Evolutionary conservation across 176 grass and related monocot genomes (phyloP), one percentile per base, ranked within the genome.

Genomic region (Juncus inflexus): DNA sequence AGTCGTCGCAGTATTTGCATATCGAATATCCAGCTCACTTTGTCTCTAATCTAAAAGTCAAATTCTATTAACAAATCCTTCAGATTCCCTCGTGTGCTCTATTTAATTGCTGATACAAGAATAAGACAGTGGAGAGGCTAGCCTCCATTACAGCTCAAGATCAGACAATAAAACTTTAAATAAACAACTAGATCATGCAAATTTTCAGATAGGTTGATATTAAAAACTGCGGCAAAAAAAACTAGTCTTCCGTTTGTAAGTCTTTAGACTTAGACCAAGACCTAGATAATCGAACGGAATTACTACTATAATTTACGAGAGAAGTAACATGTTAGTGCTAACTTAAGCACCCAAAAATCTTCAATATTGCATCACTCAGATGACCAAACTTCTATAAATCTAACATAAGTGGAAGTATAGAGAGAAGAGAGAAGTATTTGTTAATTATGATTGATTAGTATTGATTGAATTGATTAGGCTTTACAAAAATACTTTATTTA

Each of bases 41-140:
- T 69, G 66, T 41, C 6, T n/a, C 52, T 58, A 2, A 40, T 70
- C 38, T 36, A 12, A 15, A 70, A 70, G 66, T 70, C 66, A 70
- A 68, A 58, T 14, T 2, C 38, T 39, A 55, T 28, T 70, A 40
- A 8, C 55, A 41, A 70, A 70, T 70, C 55, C 50, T 38, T 10
- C 9, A 67, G 66, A 70, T 70, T 70, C 66, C 66, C 66, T 43
- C 66, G 40, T 70, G 66, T 39, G 52, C 52, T 70, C 50, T 70
- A 52, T 52, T 58, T 58, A 43, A 67, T 52, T 67, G 47, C 37
- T 58, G 41, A 55, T 41, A 35, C 13, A 6, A 36, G 0, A 70
- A 70, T 15, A 70, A 10, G 66, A 42, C 66, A 70, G 5, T 51
- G 40, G 12, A 13, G 40, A 39, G 40, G 52, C 49, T 52, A 52